Conservation (phyloP, 805 yeast genomes). For the Wickerhamomyces tratensis region DNA sequence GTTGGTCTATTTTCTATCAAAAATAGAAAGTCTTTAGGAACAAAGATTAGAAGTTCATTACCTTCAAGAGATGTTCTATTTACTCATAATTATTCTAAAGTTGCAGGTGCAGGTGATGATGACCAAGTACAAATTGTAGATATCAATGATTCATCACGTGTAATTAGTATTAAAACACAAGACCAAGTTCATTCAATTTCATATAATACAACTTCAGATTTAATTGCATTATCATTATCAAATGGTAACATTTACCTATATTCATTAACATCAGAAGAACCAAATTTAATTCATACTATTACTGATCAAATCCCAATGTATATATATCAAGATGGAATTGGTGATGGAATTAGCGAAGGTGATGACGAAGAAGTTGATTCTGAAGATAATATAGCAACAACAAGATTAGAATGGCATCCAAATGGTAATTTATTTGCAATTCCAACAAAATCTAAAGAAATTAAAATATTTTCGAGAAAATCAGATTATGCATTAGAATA, state of each 20-base stretch:
- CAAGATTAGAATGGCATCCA: slow-evolving; percentile 62
- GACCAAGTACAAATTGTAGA: slow-evolving; percentile 43
- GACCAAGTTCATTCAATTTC: slow-evolving; percentile 51
- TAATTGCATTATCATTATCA: slow-evolving; percentile 46
- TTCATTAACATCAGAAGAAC: slow-evolving; percentile 40
- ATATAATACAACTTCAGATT: slow-evolving; percentile 47
- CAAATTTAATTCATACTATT: slow-evolving; percentile 39
- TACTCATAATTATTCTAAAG: slow-evolving; percentile 51
- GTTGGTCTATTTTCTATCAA: slow-evolving; percentile 15
- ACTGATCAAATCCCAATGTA: slow-evolving; percentile 27
- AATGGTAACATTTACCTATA: slow-evolving; percentile 51
- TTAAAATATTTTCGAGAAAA: slow-evolving; percentile 29
- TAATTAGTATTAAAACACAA: slow-evolving; percentile 26
- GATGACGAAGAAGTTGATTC: slow-evolving; percentile 23
- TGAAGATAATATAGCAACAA: slow-evolving; percentile 33
- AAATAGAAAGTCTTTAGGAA: slow-evolving; percentile 3
- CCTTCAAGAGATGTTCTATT: slow-evolving; percentile 42
- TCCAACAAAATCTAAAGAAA: slow-evolving; percentile 41
- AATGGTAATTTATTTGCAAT: slow-evolving; percentile 61
- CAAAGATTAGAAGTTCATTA: slow-evolving; percentile 14
- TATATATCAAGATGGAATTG: slow-evolving; percentile 27
- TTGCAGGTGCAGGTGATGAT: slow-evolving; percentile 60
- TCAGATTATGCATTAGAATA: slow-evolving; percentile 6
- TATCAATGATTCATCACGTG: slow-evolving; percentile 17
- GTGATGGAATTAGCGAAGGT: no score